Evolutionary conservation across 2,329 filamentous ascomycete genomes (phyloP), one percentile per base, ranked within the genome.

Genomic region (Trichophyton simii): DNA sequence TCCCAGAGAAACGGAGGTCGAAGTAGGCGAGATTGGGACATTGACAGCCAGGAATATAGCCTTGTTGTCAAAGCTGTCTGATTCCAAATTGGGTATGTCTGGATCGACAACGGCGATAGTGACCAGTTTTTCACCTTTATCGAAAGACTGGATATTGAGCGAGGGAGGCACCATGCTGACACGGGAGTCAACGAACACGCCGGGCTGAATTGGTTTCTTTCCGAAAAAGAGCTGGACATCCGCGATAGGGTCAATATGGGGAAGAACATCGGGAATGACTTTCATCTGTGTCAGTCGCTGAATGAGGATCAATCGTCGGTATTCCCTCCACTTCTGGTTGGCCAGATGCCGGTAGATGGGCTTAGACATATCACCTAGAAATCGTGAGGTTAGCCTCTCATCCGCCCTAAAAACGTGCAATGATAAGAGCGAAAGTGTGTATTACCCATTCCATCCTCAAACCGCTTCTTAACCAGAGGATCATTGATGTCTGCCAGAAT

Each of bases 401-500:
- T 38, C 11, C 60, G 31, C 57, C 20, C 25, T 13, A 36, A 36
- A 22, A 15, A 18, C 15, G 20, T 28, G 15, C 28, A n/a, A 41
- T 31, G n/a, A 54, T 38, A 38, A 38, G 11, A 38, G 2, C 6
- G 25, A 44, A 15, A 22, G 18, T 15, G 36, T 20, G 18, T 60
- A 82, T 68, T 78, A 96, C 92, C 91, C 68, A 87, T 75, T 25
- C 91, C 91, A 74, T 97, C 91, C 72, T 99, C 94, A 67, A 95
- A 97, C 66, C 83, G 86, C 76, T 90, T 89, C 83, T 96, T 96
- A 64, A 97, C 89, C 42, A 90, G 68, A 0, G 94, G 94, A 71
- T 97, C 94, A 73, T 97, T 97, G 75, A 95, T 91, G 71, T 99
- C 94, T 25, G 91, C 91, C 64, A 88, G 77, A 44, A 99, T 87